Conservation (phyloP, 768 basidiomycete genomes). For the Arthromyces matolae region DNA sequence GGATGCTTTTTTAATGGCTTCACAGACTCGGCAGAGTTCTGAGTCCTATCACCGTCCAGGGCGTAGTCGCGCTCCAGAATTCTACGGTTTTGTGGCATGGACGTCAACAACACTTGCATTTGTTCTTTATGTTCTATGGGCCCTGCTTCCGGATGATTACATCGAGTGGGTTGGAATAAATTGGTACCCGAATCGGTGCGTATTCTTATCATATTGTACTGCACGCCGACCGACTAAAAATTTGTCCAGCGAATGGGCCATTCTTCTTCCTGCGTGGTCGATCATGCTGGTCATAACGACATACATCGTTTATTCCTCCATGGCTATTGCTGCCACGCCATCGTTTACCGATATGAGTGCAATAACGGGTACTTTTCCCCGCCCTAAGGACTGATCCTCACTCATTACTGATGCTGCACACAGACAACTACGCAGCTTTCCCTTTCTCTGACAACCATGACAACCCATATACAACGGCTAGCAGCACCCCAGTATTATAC, state of each 20-base stretch:
- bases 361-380: slow-evolving; percentile 52
- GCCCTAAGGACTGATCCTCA: background rate
- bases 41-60: background rate
- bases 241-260: slow-evolving; percentile 81
- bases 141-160: slow-evolving; percentile 68
- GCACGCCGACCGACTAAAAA: background rate
- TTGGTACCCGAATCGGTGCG: slow-evolving; percentile 88
- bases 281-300: slow-evolving; percentile 68
- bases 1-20: background rate
- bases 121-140: slow-evolving; percentile 74
- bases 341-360: slow-evolving; percentile 61
- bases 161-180: slow-evolving; percentile 63
- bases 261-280: slow-evolving; percentile 78
- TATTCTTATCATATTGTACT: background rate
- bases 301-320: slow-evolving; percentile 72
- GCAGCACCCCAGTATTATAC: slow-evolving; percentile 59
- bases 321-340: slow-evolving; percentile 72
- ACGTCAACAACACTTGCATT: slow-evolving; percentile 71
- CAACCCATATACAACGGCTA: slow-evolving; percentile 46
- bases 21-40: background rate
- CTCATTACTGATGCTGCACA: slow-evolving; percentile 6
- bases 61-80: slow-evolving; percentile 71
- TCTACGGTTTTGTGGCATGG: slow-evolving; percentile 90
- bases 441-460: slow-evolving; percentile 36
- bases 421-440: slow-evolving; percentile 57